Evolutionary conservation across 768 basidiomycete species (phyloP), one percentile per base, ranked within the genome.

Genomic region (Boletus vinaceobasis): DNA sequence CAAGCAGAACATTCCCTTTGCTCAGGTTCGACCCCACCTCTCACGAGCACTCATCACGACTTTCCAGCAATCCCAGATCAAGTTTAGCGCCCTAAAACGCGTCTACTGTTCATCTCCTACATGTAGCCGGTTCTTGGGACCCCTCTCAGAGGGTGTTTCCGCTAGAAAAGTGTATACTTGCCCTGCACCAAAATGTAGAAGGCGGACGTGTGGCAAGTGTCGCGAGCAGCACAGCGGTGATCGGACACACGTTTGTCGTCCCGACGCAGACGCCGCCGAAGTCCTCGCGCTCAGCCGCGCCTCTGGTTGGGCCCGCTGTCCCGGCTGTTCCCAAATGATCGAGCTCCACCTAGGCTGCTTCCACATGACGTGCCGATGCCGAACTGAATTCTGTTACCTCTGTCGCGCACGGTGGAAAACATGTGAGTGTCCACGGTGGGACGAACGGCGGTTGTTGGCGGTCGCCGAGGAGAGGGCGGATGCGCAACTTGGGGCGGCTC

Each of bases 341-440:
- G 75, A 77, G 51, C 70, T 74, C 38, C 51, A 64, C 6, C 21
- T 60, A 13, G 75, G 75, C 0, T 77, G 75, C 50, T 72, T 64
- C 58, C 75, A 77, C 54, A 74, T 77, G 71, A 72, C 71, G 2
- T 77, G 76, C 50, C 56, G 68, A 27, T 77, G 75, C 60, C 52
- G 60, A 38, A 70, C 69, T 11, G 63, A 76, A 46, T 77, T 77
- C 42, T 77, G 75, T 58, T 77, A 77, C 45, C 57, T 83, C 73
- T 76, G 83, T 74, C 48, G 75, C 73, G 77, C 61, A 23, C 71
- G 53, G 4, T 90, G 88, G 87, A 87, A 87, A 71, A 74, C 69
- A 1, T 90, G 88, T 59, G 14, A 0, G 1, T 89, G 88, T 58
- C 74, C 76, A 1, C 83, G 85, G 54, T 89, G 86, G 85, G 86